Base-by-base conservation (phyloP, 805 yeast species). In the Zygoascus tannicola region DNA sequence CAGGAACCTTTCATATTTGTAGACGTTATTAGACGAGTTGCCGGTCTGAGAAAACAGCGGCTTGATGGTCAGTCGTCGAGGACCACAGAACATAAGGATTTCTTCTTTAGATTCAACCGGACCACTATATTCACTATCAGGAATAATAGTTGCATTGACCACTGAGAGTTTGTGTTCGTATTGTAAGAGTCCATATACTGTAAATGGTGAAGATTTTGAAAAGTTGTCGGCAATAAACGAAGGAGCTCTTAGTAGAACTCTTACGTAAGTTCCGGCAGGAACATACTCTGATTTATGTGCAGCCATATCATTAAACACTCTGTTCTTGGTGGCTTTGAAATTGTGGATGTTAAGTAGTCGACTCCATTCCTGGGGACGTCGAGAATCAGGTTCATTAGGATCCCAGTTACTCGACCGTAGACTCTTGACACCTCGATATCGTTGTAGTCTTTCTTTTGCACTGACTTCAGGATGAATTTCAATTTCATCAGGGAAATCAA, bases 401-500 rank as follows among this genome's bases (percentile, higher is more conserved):
- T 87, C 87, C 98, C 98, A 90, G 34, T 75, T 72, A 51, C 92
- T 78, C 46, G 80, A 78, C 41, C 82, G 78, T 49, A 94, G 65
- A 32, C 84, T 83, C 62, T 85, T 85, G 51, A 88, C 74, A 47
- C 97, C 97, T 62, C 97, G 75, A 64, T 86, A 90, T 49, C 87
- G 75, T 23, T 70, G 64, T 45, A 92, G 70, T 50, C 85, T 74
- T 50, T 87, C 86, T 54, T 74, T 74, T 7, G 85, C 97, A 4
- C 82, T 73, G 51, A 75, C 88, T 4, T 63, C 59, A 23, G 97
- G 97, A 38, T 71, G 74, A 35, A 92, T 66, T 61, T 92, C 97
- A 44, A 90, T 66, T 65, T 92, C 98, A 64, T 92, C 99, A 0
- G 97, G 97, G 70, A 87, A 92, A 55, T 88, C 95, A 30, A 77